Base-by-base conservation (phyloP, 148 eudicot genomes). In the Suaeda aralocaspica region DNA sequence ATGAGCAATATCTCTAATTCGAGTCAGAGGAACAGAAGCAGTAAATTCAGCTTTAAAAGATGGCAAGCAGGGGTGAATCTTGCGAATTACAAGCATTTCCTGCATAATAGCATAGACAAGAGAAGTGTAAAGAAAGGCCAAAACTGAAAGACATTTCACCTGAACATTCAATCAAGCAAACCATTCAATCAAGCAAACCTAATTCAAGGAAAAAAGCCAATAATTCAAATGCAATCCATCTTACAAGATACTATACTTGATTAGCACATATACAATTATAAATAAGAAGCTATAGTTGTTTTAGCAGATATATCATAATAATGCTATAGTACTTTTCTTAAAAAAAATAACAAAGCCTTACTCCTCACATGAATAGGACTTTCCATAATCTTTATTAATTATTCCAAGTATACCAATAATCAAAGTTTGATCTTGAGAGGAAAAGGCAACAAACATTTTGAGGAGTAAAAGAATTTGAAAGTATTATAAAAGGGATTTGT, bases 1-100 rank as follows among this genome's bases (percentile, higher is more conserved):
- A 76, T 94, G 98, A 68, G 98, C 98, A 77, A 94, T 94, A 76
- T 94, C 98, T 72, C 98, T 81, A 65, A 94, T 94, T 74, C 97
- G 86, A 71, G 98, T 94, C 45, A 94, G 78, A 73, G 98, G 98
- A 78, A 94, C 98, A 33, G 98, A 87, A 79, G 92, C 97, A 29
- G 98, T 94, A 70, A 94, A 94, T 72, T 94, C 98, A 53, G 97
- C 89, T 81, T 94, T 94, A 71, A 94, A 94, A 30, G 98, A 94
- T 51, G 98, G 98, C 84, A 94, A 78, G 69, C 85, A 94, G 48
- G 98, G 97, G 76, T 94, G 98, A 73, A 94, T 94, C 78, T 91
- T 94, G 44, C 97, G 98, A 71, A 91, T 89, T 58, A 91, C 87
- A 76, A 94, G 86, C 72, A 79, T 66, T 77, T 91, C 99, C 99